Evolutionary conservation across 1,139 yeast genomes (phyloP), one percentile per base, ranked within the genome.

Genomic region (Blastobotrys serpentis): DNA sequence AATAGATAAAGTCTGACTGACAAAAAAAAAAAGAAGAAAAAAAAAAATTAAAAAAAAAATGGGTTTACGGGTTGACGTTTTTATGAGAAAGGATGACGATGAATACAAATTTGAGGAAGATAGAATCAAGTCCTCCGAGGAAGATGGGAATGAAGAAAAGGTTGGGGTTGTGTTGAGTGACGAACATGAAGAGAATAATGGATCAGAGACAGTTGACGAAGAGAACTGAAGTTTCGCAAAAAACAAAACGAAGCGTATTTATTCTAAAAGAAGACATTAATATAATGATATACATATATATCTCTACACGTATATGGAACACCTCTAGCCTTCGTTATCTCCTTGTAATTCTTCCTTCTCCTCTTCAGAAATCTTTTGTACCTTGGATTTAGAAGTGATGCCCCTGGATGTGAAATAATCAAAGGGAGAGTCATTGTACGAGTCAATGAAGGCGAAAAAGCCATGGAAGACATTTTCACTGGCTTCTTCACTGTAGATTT

Each of bases 381-480:
- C 42, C 49, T 25, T 42, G 29, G 51, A 58, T 22, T 56, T 50
- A 33, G 62, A 65, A 37, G 71, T 66, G 44, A 78, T 77, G 21
- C 82, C 83, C 54, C 73, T 68, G 3, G 88, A 86, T 10, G 89
- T 84, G 59, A 88, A 72, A 66, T 84, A 89, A 60, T 85, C 90
- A 62, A 87, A 86, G 19, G 86, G 80, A 52, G 79, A 77, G 22
- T 72, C 74, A 13, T 76, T 75, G 67, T 84, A 86, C 39, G 86
- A 79, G 67, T 90, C 98, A 58, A 90, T 82, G 64, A 86, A 90
- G 26, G 87, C 86, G 68, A 86, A 90, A 62, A 90, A 90, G 0
- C 95, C 95, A 56, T 86, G 83, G 70, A 86, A 90, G 1, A 85
- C 86, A 61, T 90, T 88, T 58, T 89, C 97, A 59, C 79, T 79